Conservation (phyloP, 495 filamentous ascomycete species). For the Elaphomyces granulatus region DNA sequence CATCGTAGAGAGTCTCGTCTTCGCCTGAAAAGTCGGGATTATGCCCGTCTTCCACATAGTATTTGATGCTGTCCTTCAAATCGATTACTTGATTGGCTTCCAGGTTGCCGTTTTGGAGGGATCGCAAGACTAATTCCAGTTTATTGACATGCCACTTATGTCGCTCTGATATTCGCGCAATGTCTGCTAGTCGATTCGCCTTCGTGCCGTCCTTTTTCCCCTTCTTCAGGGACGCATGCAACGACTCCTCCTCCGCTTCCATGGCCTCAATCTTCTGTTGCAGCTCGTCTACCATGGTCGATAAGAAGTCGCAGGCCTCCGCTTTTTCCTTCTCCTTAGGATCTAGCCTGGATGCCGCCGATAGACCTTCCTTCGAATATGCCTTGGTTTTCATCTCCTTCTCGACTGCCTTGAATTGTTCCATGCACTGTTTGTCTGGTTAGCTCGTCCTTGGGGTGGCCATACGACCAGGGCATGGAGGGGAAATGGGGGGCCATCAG, state of each 20-base stretch:
- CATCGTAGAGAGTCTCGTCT: constrained; percentile 91
- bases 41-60: constrained; percentile 85
- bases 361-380: constrained; percentile 94
- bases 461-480: constrained; percentile 1
- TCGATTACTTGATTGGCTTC: constrained; percentile 74
- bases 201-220: constrained; percentile 73
- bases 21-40: constrained; percentile 73
- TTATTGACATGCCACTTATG: constrained; percentile 96
- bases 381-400: constrained; percentile 99
- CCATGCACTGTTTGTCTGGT: constrained; percentile 70
- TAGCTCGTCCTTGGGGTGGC: constrained; percentile 12
- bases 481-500: background rate
- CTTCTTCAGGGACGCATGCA: constrained; percentile 86
- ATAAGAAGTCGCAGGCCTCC: constrained; percentile 72
- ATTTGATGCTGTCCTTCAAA: constrained; percentile 79
- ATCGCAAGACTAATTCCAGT: constrained; percentile 77
- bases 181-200: constrained; percentile 73
- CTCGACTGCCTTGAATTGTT: constrained; percentile 99
- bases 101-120: constrained; percentile 82
- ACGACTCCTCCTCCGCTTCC: constrained; percentile 77
- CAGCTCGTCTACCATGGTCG: constrained; percentile 79
- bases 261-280: constrained; percentile 82
- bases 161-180: constrained; percentile 69
- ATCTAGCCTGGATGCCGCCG: constrained; percentile 79
- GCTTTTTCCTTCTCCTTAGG: constrained; percentile 88